Evolutionary conservation across 1,284 basidiomycete genomes (phyloP), one percentile per base, ranked within the genome.

Genomic region (Phaffia rhodozyma): DNA sequence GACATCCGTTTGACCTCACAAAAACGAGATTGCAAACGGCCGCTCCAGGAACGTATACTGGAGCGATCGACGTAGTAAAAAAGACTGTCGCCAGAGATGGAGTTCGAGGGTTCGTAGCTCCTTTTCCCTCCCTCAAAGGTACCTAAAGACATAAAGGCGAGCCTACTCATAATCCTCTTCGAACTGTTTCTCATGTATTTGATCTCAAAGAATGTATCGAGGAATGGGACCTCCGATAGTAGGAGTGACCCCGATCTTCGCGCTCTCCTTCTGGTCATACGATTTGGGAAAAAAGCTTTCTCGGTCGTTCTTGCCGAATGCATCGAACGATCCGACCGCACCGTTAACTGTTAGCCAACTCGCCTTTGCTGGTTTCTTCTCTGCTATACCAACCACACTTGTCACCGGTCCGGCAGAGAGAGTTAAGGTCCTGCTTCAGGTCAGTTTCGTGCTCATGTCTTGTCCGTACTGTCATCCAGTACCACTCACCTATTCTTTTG

Each of bases 181-280:
- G 27, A 1, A 13, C 48, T 30, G 7, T 53, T 20, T 38, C 32
- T 63, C 23, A 47, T 61, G 29, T n/a, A 34, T 49, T 29, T 20
- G 32, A 16, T 64, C 53, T 43, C 48, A n/a, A 34, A 94, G 91
- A 47, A 76, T 98, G 76, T 98, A 97, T 76, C 88, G 94, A 69
- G 94, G 94, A 49, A 93, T 98, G 78, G 87, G 94, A 3, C 94
- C 96, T 30, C 96, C 96, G 59, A 78, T 99, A 67, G 79, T 97
- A 48, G 96, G 96, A 61, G 92, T 99, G 38, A 97, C 96, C 2
- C 96, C 96, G 57, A 98, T 98, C 74, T 99, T 98, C 73, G 96
- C 96, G 18, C 80, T 98, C 55, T 97, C 92, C 3, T 99, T 99
- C 80, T 65, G 63, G 63, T 60, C 70, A 92, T 98, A 97, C 75